Conservation (phyloP, 768 basidiomycete species). For the Austroboletus eburneus region DNA sequence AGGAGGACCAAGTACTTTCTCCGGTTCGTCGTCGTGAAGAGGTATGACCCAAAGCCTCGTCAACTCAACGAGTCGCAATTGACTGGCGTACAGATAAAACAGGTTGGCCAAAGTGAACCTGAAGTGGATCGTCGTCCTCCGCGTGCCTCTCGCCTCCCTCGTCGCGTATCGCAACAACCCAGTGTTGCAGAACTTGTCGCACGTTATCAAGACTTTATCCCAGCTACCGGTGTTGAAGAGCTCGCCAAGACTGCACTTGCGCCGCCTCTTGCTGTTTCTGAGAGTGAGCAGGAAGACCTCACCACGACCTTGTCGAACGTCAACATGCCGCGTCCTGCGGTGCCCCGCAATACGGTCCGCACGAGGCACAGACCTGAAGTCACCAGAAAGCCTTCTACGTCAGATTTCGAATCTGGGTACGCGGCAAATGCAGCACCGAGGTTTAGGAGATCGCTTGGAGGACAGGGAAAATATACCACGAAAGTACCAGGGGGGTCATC, state of each 20-base stretch:
- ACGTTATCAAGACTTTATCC: conserved; percentile 74
- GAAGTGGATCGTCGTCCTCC: conserved; percentile 22
- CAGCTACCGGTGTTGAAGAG: conserved; percentile 67
- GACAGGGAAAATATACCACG: conserved; percentile 41
- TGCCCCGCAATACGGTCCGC: conserved; percentile 37
- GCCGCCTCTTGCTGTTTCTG: conserved; percentile 57
- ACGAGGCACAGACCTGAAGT: conserved; percentile 46
- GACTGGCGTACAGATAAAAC: conserved; percentile 16
- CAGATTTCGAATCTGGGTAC: conserved; percentile 90
- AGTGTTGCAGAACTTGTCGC: conserved; percentile 84
- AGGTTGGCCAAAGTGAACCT: conserved; percentile 22
- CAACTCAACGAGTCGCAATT: background rate
- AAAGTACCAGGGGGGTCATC: conserved; percentile 43
- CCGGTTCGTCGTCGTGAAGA: conserved; percentile 15
- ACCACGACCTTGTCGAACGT: conserved; percentile 23
- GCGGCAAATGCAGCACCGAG: conserved; percentile 87
- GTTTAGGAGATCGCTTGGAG: conserved; percentile 49
- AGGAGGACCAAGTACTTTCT: conserved; percentile 21
- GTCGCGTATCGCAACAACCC: conserved; percentile 50
- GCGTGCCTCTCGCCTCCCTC: conserved; percentile 58
- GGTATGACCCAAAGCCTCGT: conserved; percentile 23
- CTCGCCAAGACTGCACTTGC: conserved; percentile 67
- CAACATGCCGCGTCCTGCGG: conserved; percentile 22
- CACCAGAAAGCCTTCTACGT: conserved; percentile 55
- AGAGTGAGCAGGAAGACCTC: conserved; percentile 73